Evolutionary conservation across 495 filamentous ascomycete species (phyloP), one percentile per base, ranked within the genome.

Genomic region (Penicillium simplicissimum): DNA sequence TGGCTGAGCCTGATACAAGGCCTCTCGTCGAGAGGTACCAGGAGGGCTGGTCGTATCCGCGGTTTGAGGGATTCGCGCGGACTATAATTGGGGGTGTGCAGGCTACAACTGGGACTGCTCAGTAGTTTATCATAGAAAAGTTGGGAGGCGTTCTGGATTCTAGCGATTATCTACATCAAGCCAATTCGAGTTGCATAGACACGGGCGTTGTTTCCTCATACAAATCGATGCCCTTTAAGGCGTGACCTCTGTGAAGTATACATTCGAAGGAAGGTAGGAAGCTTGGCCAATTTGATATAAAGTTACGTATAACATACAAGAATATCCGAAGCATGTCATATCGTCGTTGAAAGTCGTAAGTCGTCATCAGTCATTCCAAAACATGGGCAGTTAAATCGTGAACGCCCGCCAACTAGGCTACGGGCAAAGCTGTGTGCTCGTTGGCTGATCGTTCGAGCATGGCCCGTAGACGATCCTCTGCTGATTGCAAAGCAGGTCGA

Each of bases 21-120:
- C 72, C 81, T 28, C 74, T 96, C 67, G 90, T 91, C 38, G 82
- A 92, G 45, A 92, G 89, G 74, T 97, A 97, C 76, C 79, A 80
- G 66, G 80, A 81, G 57, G 94, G 91, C 71, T 92, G 90, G 66
- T 84, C 96, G 31, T 85, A 82, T 70, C 82, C 83, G 36, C 79
- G 93, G 19, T 95, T 97, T 71, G 80, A 84, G 68, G 80, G 71
- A 10, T 91, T 96, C 67, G 83, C 88, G 45, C 77, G 76, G 64
- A 74, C 79, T 37, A 74, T 90, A 57, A 69, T 85, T 53, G 65
- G 66, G 2, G 76, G 74, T 33, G 77, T 84, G 55, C 74, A 82
- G 65, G 66, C 60, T 23, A 60, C 57, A 23, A 43, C 21, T 57
- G 31, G 38, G 33, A 15, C 52, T 52, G 48, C 58, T 8, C 14